Evolutionary conservation across 2,329 filamentous ascomycete genomes (phyloP).

Genomic region (Beauveria varroae): DNA sequence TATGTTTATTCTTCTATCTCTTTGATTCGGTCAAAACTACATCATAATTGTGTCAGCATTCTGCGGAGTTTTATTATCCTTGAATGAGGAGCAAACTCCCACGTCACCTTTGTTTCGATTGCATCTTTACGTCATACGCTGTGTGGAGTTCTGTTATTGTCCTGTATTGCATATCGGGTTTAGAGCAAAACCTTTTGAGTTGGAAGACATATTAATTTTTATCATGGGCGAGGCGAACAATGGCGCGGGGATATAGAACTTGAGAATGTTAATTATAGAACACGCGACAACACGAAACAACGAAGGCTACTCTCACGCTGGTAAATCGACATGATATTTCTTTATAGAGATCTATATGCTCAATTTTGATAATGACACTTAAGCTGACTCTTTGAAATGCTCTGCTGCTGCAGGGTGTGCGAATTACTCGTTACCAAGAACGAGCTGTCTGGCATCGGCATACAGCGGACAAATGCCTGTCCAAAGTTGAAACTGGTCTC

Average conservation of each 20-base stretch:
- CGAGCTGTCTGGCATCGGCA: slow-evolving; percentile 56
- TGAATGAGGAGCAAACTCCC: not conserved
- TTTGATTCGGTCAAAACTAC: not conserved
- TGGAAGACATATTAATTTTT: not conserved
- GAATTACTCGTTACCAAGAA: slow-evolving; percentile 31
- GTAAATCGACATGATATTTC: not conserved
- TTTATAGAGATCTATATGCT: not conserved
- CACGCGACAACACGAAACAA: not conserved
- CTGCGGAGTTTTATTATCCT: not conserved
- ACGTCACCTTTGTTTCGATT: not conserved
- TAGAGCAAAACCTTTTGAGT: not conserved
- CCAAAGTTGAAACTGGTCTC: slow-evolving; percentile 67
- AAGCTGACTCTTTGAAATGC: too few relatives aligned
- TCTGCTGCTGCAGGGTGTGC: too few relatives aligned
- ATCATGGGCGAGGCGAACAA: not conserved
- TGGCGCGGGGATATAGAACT: not conserved
- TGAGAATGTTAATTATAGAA: slow-evolving; percentile 3
- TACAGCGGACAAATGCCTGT: slow-evolving; percentile 73
- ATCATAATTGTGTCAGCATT: slow-evolving; percentile 2
- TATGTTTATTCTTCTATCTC: not conserved
- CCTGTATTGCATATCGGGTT: not conserved
- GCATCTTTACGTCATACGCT: not conserved
- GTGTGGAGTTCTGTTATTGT: not conserved
- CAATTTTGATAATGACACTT: too few relatives aligned
- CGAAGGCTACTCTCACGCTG: not conserved